Evolutionary conservation across 2,329 filamentous ascomycete genomes (phyloP), one percentile per base, ranked within the genome.

Genomic region (Magnaporthiopsis poae): DNA sequence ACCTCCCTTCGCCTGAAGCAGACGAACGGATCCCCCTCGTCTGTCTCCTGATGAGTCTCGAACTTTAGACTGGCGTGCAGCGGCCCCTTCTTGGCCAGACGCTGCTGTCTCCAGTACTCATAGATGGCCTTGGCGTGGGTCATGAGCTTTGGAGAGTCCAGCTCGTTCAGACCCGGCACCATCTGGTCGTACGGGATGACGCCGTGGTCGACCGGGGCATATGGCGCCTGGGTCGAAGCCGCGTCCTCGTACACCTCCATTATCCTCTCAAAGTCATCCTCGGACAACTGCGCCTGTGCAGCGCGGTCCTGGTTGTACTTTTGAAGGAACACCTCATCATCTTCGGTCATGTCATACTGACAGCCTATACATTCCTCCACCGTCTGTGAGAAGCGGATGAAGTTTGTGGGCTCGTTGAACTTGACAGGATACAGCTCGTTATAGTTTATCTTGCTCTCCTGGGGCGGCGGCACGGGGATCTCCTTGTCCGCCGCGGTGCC

Each of bases 371-470:
- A 96, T 78, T 99, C 95, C 79, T 99, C 95, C 69, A 99, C 94
- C 2, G 95, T 99, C 71, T 96, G 94, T 70, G 95, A 98, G 80
- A 96, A 98, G 70, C 94, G 92, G 76, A 99, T 96, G 79, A 98
- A 98, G 69, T 93, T 95, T 69, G 89, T 88, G 65, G 95, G 92
- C 77, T 96, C 90, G 73, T 88, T 85, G 79, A 94, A 97, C 67
- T 82, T 81, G 70, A 86, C 87, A 64, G 89, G 86, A 76, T 98
- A 98, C 72, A 97, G 85, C 73, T 89, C 86, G 78, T 96, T 91
- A 88, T 97, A 99, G 78, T 91, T 86, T 78, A 94, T 80, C 70
- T 82, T 80, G 72, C 84, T 87, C 78, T 87, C 81, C 74, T 87
- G 77, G 18, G 86, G 85, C 72, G 86, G 86, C 69, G 86, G 86